Conservation (phyloP, 345 rosid species). For the Lepidium sativum region DNA sequence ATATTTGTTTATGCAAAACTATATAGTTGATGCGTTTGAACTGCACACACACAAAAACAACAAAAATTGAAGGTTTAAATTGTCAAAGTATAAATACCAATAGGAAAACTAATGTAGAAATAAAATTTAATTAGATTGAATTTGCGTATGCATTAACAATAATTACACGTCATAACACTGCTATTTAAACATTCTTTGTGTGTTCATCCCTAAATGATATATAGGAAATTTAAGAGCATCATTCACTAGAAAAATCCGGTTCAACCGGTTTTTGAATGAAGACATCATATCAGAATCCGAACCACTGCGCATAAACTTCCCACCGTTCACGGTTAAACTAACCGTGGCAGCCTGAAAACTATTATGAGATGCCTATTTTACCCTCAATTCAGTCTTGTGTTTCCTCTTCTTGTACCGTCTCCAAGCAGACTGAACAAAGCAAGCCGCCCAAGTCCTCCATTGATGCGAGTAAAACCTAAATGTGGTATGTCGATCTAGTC, state of each 20-base stretch:
- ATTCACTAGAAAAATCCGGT: constrained; percentile 68
- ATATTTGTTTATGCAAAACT: too few species aligned
- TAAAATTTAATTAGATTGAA: too few species aligned
- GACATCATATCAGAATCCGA: constrained; percentile 36
- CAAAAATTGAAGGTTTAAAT: too few species aligned
- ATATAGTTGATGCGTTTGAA: too few species aligned
- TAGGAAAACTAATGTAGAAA: too few species aligned
- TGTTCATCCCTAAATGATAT: not conserved
- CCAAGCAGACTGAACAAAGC: constrained; percentile 82
- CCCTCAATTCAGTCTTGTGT: constrained; percentile 44
- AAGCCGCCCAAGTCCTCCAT: constrained; percentile 90
- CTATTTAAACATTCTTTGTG: too few species aligned
- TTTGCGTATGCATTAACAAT: too few species aligned
- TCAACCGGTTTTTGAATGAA: constrained; percentile 69
- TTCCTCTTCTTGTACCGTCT: constrained; percentile 55
- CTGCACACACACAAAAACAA: too few species aligned
- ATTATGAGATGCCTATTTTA: constrained; percentile 13
- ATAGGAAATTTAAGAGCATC: not conserved
- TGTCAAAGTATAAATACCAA: too few species aligned
- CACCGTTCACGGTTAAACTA: constrained; percentile 34
- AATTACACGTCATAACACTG: too few species aligned
- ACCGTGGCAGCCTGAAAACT: constrained; percentile 14
- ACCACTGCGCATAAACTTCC: constrained; percentile 29
- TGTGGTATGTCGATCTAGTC: too few species aligned
- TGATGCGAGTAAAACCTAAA: constrained; percentile 86